A percentile compares a stretch with the other conserved stretches of the same genome.
Conservation (phyloP, 805 yeast genomes). For the Metschnikowia kunwiensis region DNA sequence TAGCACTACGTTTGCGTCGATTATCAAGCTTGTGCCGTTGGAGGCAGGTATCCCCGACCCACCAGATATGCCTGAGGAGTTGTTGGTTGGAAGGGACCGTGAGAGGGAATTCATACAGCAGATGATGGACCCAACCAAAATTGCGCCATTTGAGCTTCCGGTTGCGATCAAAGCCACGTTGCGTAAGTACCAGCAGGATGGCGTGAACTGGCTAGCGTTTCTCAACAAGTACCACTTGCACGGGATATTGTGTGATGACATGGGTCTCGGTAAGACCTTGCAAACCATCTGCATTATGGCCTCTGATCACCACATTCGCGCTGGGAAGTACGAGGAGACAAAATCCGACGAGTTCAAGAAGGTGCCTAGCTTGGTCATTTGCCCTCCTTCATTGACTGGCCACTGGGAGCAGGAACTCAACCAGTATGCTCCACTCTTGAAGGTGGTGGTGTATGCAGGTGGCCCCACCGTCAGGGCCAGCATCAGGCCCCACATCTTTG, state of each 20-base stretch:
- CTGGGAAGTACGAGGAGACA: constrained; percentile 62
- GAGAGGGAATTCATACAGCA: constrained; percentile 94
- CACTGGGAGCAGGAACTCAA: constrained; percentile 97
- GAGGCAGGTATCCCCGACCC: constrained; percentile 98
- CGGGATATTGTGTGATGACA: constrained; percentile 97
- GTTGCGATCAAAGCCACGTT: constrained; percentile 89
- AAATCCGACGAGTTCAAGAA: constrained; percentile 63
- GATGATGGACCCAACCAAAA: constrained; percentile 95
- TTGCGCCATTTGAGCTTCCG: constrained; percentile 83
- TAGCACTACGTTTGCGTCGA: constrained; percentile 94
- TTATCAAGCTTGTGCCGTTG: constrained; percentile 90
- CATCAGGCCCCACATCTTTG: constrained; percentile 49
- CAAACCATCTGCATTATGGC: constrained; percentile 97
- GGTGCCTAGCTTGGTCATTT: constrained; percentile 80
- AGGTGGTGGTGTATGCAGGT: constrained; percentile 88
- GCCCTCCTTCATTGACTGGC: constrained; percentile 97
- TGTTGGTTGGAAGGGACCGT: constrained; percentile 83
- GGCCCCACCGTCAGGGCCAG: constrained; percentile 69
- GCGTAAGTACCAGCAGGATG: constrained; percentile 95
- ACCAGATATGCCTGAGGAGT: constrained; percentile 77
- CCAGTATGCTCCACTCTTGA: constrained; percentile 85
- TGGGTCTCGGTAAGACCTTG: constrained; percentile 97
- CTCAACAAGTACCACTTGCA: constrained; percentile 91
- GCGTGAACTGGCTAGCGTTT: constrained; percentile 97
- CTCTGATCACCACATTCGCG: constrained; percentile 87